A percentile compares a stretch with the other conserved stretches of the same genome.
phyloP scores from a whole-genome alignment of 345 rosid genomes.

The Citrus cavaleriei region DNA sequence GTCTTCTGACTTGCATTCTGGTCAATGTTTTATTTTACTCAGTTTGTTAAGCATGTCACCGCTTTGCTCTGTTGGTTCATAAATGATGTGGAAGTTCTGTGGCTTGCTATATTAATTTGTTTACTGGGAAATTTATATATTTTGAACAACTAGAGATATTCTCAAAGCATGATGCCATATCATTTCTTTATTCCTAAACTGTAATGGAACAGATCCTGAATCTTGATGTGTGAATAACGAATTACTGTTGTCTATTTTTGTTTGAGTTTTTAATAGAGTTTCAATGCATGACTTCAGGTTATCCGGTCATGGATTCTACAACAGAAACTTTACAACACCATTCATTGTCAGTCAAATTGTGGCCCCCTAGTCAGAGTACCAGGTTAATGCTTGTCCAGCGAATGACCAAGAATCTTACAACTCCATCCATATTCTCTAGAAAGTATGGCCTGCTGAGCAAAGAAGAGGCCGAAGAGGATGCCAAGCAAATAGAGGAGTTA shows the following conservation, averaged over 20 bases:
- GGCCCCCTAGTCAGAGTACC: slow-evolving; percentile 88
- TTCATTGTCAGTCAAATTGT: slow-evolving; percentile 61
- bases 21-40: background rate
- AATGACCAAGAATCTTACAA: slow-evolving; percentile 68
- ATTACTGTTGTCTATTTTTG: background rate
- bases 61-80: background rate
- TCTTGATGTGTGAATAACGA: background rate
- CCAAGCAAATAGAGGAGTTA: slow-evolving; percentile 63
- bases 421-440: slow-evolving; percentile 71
- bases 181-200: background rate
- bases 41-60: background rate
- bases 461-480: slow-evolving; percentile 75
- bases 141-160: background rate
- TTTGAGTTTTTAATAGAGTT: slow-evolving; percentile 2
- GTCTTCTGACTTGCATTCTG: background rate
- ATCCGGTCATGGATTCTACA: slow-evolving; percentile 47
- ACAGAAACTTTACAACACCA: slow-evolving; percentile 33
- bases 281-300: slow-evolving; percentile 30
- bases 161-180: background rate
- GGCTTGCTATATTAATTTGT: background rate
- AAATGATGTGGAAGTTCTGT: background rate
- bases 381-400: slow-evolving; percentile 73
- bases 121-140: background rate
- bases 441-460: slow-evolving; percentile 63
- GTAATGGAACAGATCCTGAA: background rate